Base-by-base conservation (phyloP, 2,329 filamentous ascomycete species). In the Epichloe gansuensis region DNA sequence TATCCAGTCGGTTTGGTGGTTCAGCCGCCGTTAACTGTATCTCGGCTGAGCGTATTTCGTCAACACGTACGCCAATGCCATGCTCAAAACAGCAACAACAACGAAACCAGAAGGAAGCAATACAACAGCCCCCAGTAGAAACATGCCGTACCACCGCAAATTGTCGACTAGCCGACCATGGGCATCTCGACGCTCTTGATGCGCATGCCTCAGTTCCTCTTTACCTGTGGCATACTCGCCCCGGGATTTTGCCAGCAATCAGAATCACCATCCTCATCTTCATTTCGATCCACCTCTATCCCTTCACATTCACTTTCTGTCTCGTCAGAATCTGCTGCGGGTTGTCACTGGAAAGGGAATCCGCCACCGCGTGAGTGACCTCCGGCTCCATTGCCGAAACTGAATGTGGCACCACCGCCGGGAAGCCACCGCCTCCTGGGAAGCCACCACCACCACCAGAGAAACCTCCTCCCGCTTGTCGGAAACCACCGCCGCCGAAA, bases 401-500 rank as follows among this genome's bases (percentile, higher is more conserved):
- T 75, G 68, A 83, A 85, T 54, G 76, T 74, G 48, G 75, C 51
- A 21, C 56, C 51, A 21, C 56, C 57, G 35, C 67, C 65, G 11
- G 65, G 63, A 73, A 73, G 17, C 77, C 75, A 50, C 78, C 78
- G 5, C 46, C 44, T 15, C 67, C 65, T 8, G 64, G 67, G 63
- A 73, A 73, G 21, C 77, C 75, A 47, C 78, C 77, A 66, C 73
- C 61, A 38, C 76, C 72, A 5, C 69, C 67, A 21, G 69, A 71
- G 67, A 77, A 76, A 17, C 80, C 79, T 46, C 75, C 71, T 43
- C 75, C 71, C 43, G 71, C 72, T 48, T 70, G 71, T 46, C 77
- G 74, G 60, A 75, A 76, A 42, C 75, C 75, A 52, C 72, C 55
- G 21, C 76, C 76, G 39, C 77, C 76, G 48, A 78, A 78, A 44